Conservation (phyloP, 305 asterid genomes). For the Caryopteris hybrid region DNA sequence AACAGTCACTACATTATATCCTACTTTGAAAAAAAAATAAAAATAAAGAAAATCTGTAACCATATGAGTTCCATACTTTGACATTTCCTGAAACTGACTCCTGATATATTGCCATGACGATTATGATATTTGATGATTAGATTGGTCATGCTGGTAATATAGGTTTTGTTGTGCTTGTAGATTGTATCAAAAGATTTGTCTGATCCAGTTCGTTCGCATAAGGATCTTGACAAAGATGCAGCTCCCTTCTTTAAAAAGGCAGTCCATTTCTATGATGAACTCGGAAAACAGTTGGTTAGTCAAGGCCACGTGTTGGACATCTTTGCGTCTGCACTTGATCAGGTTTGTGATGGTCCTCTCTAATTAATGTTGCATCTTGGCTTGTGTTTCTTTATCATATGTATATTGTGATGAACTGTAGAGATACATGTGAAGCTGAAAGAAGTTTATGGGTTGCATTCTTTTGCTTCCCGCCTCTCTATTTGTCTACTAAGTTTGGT, state of each 20-base stretch:
- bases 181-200: constrained; percentile 93
- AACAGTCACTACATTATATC: neutral
- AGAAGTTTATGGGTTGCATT: neutral
- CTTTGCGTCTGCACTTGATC: constrained; percentile 98
- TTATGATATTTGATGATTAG: constrained; percentile 12
- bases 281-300: constrained; percentile 76
- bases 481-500: neutral
- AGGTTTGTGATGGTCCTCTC: constrained; percentile 46
- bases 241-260: constrained; percentile 85
- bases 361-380: neutral
- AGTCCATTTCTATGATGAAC: constrained; percentile 74
- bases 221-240: constrained; percentile 97
- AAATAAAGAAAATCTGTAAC: neutral
- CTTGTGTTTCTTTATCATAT: constrained; percentile 3
- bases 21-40: neutral
- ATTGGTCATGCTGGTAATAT: constrained; percentile 13
- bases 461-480: neutral
- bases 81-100: neutral
- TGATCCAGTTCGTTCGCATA: constrained; percentile 97
- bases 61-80: neutral
- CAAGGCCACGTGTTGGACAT: constrained; percentile 94
- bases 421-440: constrained; percentile 11
- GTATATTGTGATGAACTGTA: constrained; percentile 10
- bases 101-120: neutral
- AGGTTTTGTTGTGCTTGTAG: constrained; percentile 38